Conservation (phyloP, 345 rosid genomes). For the Chamaenerion angustifolium region DNA sequence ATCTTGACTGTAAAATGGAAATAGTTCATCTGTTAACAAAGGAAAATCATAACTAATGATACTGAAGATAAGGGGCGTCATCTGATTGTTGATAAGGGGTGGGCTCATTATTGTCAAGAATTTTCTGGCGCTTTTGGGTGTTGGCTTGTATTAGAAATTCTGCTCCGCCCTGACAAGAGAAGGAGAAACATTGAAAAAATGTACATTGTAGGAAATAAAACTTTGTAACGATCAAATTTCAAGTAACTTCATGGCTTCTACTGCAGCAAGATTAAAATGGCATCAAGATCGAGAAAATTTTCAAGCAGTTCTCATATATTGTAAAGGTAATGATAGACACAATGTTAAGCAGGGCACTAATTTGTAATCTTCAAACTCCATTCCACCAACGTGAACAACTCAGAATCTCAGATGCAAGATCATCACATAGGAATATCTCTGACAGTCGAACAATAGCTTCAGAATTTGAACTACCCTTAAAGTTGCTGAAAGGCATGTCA, state of each 20-base stretch:
- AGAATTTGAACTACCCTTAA: no score
- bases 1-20: no score
- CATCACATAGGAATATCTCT: background rate
- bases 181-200: background rate
- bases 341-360: background rate
- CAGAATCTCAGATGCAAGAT: background rate
- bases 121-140: conserved; percentile 68
- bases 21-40: no score
- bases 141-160: conserved; percentile 91
- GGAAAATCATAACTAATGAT: no score
- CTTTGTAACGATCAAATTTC: no score
- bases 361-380: background rate
- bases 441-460: no score
- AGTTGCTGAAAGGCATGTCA: no score
- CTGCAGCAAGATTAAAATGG: conserved; percentile 1
- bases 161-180: conserved; percentile 44
- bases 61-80: no score
- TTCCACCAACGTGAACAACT: background rate
- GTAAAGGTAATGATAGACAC: no score
- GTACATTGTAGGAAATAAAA: no score
- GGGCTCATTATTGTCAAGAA: conserved; percentile 39
- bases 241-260: no score
- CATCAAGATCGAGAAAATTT: background rate
- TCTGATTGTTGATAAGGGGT: conserved; percentile 39
- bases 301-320: background rate